Percentiles rank a stretch among this genome's conserved stretches.
phyloP scores from a whole-genome alignment of 345 rosid genomes.

The Gossypium ekmanianum region DNA sequence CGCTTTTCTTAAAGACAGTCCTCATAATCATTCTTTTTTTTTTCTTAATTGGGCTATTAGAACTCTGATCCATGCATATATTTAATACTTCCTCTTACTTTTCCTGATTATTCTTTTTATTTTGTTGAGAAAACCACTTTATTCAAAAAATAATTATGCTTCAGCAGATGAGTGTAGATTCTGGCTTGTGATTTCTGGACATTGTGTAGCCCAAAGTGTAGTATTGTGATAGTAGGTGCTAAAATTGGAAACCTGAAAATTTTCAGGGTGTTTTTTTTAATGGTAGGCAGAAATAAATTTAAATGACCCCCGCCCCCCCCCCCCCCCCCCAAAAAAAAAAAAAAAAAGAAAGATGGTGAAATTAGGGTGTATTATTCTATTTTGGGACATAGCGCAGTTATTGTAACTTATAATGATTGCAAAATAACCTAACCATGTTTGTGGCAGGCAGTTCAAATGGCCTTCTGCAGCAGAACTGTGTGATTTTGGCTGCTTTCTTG shows the following conservation, averaged over 20 bases:
- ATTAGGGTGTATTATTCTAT: not conserved
- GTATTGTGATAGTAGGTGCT: not conserved
- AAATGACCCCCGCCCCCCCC: not conserved
- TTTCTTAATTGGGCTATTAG: not conserved
- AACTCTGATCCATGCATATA: not conserved
- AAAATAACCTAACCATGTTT: conserved; percentile 45
- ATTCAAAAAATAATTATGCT: not conserved
- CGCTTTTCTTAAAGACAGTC: not conserved
- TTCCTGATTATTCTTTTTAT: not conserved
- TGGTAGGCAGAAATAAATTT: not conserved
- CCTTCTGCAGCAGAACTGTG: conserved; percentile 85
- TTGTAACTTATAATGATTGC: conserved; percentile 19
- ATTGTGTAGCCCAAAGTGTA: not conserved
- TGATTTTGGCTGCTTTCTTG: conserved; percentile 80
- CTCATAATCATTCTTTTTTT: not conserved
- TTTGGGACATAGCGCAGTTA: not conserved
- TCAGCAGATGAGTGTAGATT: not conserved
- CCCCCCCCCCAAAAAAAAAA: too few relatives aligned
- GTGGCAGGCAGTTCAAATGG: conserved; percentile 91
- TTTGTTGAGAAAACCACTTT: not conserved
- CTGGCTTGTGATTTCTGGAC: conserved; percentile 1
- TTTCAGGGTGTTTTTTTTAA: conserved; percentile 1
- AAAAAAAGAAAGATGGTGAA: not conserved
- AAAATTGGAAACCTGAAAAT: not conserved
- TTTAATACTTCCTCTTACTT: conserved; percentile 6